Conservation (phyloP, 805 yeast species). For the Candida sithepensis region DNA sequence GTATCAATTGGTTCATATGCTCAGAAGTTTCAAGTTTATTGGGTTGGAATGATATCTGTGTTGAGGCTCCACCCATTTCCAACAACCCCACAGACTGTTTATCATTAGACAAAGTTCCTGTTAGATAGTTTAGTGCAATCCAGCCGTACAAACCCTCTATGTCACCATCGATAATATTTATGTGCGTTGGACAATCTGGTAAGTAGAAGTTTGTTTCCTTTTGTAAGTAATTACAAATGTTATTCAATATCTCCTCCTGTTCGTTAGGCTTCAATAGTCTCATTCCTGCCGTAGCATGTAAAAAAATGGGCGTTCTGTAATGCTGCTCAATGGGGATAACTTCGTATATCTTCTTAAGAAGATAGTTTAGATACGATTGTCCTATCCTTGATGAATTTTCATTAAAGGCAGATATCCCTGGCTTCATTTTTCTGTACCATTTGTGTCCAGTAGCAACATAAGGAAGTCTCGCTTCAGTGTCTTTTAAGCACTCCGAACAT, state of each 20-base stretch:
- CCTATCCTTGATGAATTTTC: conserved; percentile 48
- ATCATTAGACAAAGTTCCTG: conserved; percentile 38
- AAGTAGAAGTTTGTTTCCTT: conserved; percentile 46
- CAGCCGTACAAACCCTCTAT: conserved; percentile 66
- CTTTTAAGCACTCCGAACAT: background rate
- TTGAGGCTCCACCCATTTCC: conserved; percentile 65
- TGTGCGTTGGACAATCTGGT: conserved; percentile 60
- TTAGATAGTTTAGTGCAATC: conserved; percentile 57
- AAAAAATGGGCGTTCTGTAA: conserved; percentile 58
- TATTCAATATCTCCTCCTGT: conserved; percentile 38
- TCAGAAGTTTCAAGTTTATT: conserved; percentile 40
- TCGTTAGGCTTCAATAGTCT: conserved; percentile 51
- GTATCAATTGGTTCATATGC: conserved; percentile 44
- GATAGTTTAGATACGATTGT: conserved; percentile 43
- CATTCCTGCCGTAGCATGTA: conserved; percentile 73
- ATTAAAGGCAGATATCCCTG: conserved; percentile 54
- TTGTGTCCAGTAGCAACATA: conserved; percentile 29
- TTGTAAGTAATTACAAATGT: conserved; percentile 48
- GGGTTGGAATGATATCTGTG: conserved; percentile 65
- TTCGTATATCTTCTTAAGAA: conserved; percentile 45
- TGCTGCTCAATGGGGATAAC: conserved; percentile 61
- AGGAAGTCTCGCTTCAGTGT: conserved; percentile 11
- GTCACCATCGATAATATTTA: conserved; percentile 61
- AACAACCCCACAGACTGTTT: conserved; percentile 49
- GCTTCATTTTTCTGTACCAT: conserved; percentile 52